These are phyloP conservation scores for Colletotrichum tropicicola DNA, from an alignment of 2,329 filamentous ascomycete genomes.

Conservation along the genomic window DNA sequence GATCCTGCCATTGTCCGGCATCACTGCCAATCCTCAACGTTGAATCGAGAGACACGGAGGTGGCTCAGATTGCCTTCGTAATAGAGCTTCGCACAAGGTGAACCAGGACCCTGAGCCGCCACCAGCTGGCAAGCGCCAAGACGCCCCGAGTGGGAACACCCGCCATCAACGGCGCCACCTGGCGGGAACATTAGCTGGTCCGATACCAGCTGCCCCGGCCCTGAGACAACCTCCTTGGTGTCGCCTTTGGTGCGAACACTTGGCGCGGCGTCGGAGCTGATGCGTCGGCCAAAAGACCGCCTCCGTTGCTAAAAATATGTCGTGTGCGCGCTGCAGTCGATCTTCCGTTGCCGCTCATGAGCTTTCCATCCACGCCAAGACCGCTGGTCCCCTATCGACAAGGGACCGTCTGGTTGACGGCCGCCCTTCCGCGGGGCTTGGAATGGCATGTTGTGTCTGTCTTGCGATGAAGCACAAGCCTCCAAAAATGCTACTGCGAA, in stretches of 20 bases:
- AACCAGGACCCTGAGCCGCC: background rate
- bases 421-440: background rate
- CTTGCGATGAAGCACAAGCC: background rate
- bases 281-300: background rate
- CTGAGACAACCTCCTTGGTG: background rate
- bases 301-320: conserved; percentile 11
- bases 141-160: background rate
- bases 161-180: background rate
- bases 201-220: no score
- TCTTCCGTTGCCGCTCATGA: background rate
- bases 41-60: background rate
- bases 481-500: no score
- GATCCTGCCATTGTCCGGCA: background rate
- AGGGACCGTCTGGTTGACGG: background rate
- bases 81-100: background rate
- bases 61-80: conserved; percentile 1
- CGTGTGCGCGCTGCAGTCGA: background rate
- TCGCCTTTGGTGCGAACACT: background rate
- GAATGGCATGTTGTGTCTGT: background rate
- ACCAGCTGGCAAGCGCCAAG: conserved; percentile 2
- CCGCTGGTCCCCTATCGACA: background rate
- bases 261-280: background rate
- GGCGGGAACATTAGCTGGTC: background rate
- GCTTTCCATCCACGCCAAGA: background rate
- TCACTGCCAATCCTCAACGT: no score